Conservation (phyloP, 2,329 filamentous ascomycete species). For the Penicillium sp. region DNA sequence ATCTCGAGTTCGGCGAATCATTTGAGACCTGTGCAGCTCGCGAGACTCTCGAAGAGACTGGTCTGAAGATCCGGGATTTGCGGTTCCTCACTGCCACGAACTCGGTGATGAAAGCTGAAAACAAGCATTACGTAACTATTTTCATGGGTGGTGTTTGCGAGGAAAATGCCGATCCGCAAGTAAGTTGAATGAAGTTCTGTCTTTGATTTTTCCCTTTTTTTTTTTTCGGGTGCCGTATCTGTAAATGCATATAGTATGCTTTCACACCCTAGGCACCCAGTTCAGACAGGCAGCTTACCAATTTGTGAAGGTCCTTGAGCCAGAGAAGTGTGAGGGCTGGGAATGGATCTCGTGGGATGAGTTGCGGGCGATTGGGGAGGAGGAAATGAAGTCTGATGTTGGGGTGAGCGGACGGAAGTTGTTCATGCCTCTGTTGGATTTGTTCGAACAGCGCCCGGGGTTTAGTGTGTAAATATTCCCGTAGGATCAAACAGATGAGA, state of each 20-base stretch:
- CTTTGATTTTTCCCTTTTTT: not conserved
- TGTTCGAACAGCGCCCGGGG: conserved; percentile 43
- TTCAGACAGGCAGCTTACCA: not conserved
- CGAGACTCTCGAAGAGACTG: conserved; percentile 71
- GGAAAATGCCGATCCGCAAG: conserved; percentile 52
- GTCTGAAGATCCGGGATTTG: conserved; percentile 54
- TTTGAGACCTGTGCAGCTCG: conserved; percentile 62
- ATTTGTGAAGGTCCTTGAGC: conserved; percentile 39
- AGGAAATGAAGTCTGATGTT: conserved; percentile 26
- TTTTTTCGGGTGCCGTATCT: not conserved
- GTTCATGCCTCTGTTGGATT: conserved; percentile 51
- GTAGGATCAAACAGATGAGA: no score
- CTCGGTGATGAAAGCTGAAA: conserved; percentile 58
- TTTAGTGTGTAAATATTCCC: conserved; percentile 15
- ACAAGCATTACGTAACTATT: conserved; percentile 72
- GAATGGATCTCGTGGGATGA: conserved; percentile 54
- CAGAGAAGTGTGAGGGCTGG: conserved; percentile 57
- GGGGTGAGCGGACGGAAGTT: conserved; percentile 35
- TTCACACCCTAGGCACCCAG: not conserved
- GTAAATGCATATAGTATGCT: not conserved
- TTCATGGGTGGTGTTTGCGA: conserved; percentile 60
- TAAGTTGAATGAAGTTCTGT: conserved; percentile 36
- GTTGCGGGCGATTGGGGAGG: conserved; percentile 39
- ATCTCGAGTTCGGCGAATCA: conserved; percentile 68
- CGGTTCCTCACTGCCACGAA: conserved; percentile 64